Base-by-base conservation (phyloP, 306 rosid genomes). In the Betula pendula region DNA sequence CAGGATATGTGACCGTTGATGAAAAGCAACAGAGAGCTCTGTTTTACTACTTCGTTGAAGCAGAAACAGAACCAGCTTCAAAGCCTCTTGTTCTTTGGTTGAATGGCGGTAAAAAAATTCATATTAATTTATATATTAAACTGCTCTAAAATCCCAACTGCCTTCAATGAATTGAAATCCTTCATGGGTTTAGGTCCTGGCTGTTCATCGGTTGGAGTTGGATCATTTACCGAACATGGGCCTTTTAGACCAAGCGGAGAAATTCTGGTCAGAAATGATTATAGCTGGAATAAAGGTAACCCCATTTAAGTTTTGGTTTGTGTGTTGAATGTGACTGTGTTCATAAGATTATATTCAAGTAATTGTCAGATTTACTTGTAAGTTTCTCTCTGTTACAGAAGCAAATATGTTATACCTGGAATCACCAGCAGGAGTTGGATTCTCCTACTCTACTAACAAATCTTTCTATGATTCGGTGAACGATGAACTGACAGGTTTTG, bases 401-500 rank as follows among this genome's bases (percentile, higher is more conserved):
- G 97, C 96, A 70, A 92, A 92, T 48, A 68, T 92, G 75, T 8
- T 92, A 5, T 88, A 92, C 77, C 56, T 90, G 85, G 96, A 92
- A 43, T 83, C 95, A 7, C 96, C 96, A 0, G 96, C 93, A 6
- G 96, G 96, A 59, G 97, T 92, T 88, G 96, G 97, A 68, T 92
- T 92, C 87, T 92, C 97, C 14, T 92, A 85, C 81, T 90, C 96
- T 14, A 52, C 73, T 9, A 87, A 90, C 49, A 31, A 80, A 53
- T 77, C 96, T 11, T 90, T 87, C 87, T 92, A 92, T 40, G 51
- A 8, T 7, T 74, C 3, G 0, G 87, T 80, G 25, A 84, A 74
- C 9, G 93, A 92, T 51, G 88, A 77, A 40, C 76, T 87, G 0
- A 88, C 96, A 77, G 93, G 93, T 92, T 77, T 53, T 85, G 52